Conservation (phyloP, 495 filamentous ascomycete genomes). For the Durotheca rogersii region DNA sequence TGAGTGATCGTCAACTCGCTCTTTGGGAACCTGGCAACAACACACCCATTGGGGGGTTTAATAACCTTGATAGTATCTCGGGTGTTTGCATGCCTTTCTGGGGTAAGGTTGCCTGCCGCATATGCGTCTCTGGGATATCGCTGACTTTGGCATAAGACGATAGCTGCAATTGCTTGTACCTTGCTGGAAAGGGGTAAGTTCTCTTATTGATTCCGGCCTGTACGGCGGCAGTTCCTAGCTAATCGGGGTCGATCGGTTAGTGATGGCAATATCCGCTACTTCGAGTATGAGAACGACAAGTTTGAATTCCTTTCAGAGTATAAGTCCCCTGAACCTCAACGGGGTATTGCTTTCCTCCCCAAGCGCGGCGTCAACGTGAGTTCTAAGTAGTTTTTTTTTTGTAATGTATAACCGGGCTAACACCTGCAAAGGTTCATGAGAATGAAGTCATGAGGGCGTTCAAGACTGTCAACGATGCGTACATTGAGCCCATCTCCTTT, state of each 20-base stretch:
- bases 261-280: constrained; percentile 98
- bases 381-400: no score
- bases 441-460: constrained; percentile 94
- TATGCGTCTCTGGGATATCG: neutral
- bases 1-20: constrained; percentile 95
- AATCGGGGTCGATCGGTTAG: constrained; percentile 43
- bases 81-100: constrained; percentile 99
- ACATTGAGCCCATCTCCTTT: constrained; percentile 96
- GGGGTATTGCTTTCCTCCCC: constrained; percentile 91
- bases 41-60: constrained; percentile 86
- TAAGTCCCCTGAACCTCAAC: constrained; percentile 91
- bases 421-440: constrained; percentile 67
- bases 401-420: no score
- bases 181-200: constrained; percentile 92
- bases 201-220: neutral
- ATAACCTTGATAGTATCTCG: constrained; percentile 86
- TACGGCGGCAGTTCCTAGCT: constrained; percentile 6
- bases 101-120: constrained; percentile 49
- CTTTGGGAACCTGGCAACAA: constrained; percentile 89
- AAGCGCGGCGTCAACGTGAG: constrained; percentile 87
- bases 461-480: constrained; percentile 92
- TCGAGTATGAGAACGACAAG: constrained; percentile 95
- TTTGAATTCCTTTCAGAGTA: constrained; percentile 95
- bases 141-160: constrained; percentile 62
- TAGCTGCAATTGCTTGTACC: constrained; percentile 84